Evolutionary conservation across 2,329 filamentous ascomycete species (phyloP).

Genomic region (Exserohilum rostratum): DNA sequence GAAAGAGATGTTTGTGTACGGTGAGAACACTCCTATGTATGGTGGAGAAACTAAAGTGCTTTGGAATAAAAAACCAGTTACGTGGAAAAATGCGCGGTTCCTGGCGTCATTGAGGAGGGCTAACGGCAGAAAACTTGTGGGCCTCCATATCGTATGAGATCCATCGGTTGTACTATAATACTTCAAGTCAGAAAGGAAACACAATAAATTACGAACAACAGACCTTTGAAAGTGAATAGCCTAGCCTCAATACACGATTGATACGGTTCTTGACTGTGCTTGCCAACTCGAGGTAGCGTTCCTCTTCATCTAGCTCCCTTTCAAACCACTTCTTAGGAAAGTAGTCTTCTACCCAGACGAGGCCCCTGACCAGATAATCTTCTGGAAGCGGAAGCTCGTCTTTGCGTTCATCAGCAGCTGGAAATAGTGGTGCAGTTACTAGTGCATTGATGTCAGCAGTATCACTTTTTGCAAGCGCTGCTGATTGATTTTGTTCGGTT

Average conservation of each 20-base stretch:
- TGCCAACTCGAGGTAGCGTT: constrained; percentile 66
- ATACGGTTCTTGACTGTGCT: constrained; percentile 64
- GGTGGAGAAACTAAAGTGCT: background rate
- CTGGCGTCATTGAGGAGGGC: background rate
- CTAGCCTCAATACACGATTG: constrained; percentile 66
- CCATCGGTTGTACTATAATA: constrained; percentile 35
- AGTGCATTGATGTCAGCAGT: constrained; percentile 41
- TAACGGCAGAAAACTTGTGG: constrained; percentile 36
- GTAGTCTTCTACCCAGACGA: constrained; percentile 65
- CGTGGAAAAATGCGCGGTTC: background rate
- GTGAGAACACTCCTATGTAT: too few species aligned
- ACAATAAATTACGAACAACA: constrained; percentile 11
- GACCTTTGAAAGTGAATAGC: constrained; percentile 52
- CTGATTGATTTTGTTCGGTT: constrained; percentile 35
- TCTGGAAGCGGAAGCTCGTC: constrained; percentile 67
- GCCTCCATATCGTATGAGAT: constrained; percentile 34
- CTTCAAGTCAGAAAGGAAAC: constrained; percentile 13
- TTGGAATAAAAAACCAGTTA: background rate
- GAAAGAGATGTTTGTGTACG: too few species aligned
- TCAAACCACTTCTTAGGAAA: constrained; percentile 67
- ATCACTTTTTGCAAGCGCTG: constrained; percentile 8
- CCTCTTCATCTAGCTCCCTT: constrained; percentile 69
- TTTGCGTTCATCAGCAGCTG: constrained; percentile 45
- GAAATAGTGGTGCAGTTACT: constrained; percentile 51
- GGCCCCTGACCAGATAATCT: constrained; percentile 69